Evolutionary conservation across 495 filamentous ascomycete genomes (phyloP).

Genomic region (Chaetomidium leptoderma): DNA sequence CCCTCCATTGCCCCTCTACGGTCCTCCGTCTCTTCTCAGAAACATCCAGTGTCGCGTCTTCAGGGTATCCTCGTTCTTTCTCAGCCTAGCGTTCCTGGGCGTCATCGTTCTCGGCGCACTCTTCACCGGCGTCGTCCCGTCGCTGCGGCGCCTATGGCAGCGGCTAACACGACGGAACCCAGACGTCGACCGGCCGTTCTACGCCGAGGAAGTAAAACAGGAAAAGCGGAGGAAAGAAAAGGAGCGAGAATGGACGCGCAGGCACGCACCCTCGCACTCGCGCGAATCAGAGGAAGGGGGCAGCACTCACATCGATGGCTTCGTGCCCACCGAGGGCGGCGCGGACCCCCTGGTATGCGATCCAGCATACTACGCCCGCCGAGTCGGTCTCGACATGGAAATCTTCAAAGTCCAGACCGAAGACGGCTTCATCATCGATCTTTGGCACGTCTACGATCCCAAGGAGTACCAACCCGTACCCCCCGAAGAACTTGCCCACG

Average conservation of each 20-base stretch:
- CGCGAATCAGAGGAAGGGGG: conserved; percentile 32
- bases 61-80: conserved; percentile 60
- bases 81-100: conserved; percentile 71
- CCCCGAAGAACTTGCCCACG: conserved; percentile 37
- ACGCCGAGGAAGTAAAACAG: conserved; percentile 58
- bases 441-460: conserved; percentile 90
- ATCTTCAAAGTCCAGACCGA: conserved; percentile 84
- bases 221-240: conserved; percentile 51
- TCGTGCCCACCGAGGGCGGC: conserved; percentile 70
- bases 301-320: conserved; percentile 48
- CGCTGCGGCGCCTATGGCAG: conserved; percentile 44
- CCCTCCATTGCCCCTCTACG: conserved; percentile 80
- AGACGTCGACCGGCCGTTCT: conserved; percentile 59
- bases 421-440: conserved; percentile 83
- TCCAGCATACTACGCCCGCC: conserved; percentile 78
- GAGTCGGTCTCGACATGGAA: conserved; percentile 86
- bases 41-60: conserved; percentile 61
- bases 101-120: conserved; percentile 71
- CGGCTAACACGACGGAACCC: conserved; percentile 54
- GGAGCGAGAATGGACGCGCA: conserved; percentile 57
- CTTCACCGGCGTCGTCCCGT: conserved; percentile 54
- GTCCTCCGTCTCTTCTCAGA: conserved; percentile 60
- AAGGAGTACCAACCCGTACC: conserved; percentile 55
- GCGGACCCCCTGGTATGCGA: conserved; percentile 74
- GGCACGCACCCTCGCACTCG: conserved; percentile 27